phyloP scores from a whole-genome alignment of 768 basidiomycete species.

The Psilocybe cyanescens region DNA sequence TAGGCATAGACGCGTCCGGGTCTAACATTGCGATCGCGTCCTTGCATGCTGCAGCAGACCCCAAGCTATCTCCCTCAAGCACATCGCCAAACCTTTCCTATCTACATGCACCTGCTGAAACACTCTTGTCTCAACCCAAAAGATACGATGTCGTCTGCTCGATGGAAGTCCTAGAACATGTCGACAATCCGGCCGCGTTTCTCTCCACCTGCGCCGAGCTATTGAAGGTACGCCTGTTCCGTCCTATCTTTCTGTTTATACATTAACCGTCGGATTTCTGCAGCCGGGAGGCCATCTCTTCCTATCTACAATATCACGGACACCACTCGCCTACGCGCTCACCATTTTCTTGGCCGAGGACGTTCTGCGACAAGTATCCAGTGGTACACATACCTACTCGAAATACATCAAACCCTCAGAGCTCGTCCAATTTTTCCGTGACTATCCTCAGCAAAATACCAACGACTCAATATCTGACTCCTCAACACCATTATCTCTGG shows the following conservation, averaged over 20 bases:
- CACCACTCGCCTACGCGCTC: conserved; percentile 51
- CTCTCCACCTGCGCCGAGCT: conserved; percentile 80
- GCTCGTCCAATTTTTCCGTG: conserved; percentile 80
- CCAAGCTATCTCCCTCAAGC: conserved; percentile 48
- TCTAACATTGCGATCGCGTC: conserved; percentile 87
- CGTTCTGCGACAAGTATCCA: conserved; percentile 75
- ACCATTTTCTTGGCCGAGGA: conserved; percentile 77
- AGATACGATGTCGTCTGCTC: conserved; percentile 93
- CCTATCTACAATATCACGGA: conserved; percentile 92
- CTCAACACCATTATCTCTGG: neutral
- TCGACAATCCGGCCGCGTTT: conserved; percentile 88
- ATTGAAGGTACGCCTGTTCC: conserved; percentile 67
- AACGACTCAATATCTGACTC: conserved; percentile 12
- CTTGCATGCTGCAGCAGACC: conserved; percentile 81
- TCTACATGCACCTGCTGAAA: conserved; percentile 75
- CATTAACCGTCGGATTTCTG: neutral
- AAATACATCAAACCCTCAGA: conserved; percentile 92
- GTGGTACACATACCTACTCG: conserved; percentile 89
- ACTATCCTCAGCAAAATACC: conserved; percentile 41
- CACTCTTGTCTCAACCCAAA: conserved; percentile 61
- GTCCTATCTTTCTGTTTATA: neutral
- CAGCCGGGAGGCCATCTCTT: conserved; percentile 97
- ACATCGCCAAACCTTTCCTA: conserved; percentile 55
- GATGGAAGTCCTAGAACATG: conserved; percentile 98
- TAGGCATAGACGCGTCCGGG: conserved; percentile 91